These are phyloP conservation scores for Rhizophagus clarus DNA, from an alignment of 192 early-diverging fungal genomes.

Conservation along the genomic window DNA sequence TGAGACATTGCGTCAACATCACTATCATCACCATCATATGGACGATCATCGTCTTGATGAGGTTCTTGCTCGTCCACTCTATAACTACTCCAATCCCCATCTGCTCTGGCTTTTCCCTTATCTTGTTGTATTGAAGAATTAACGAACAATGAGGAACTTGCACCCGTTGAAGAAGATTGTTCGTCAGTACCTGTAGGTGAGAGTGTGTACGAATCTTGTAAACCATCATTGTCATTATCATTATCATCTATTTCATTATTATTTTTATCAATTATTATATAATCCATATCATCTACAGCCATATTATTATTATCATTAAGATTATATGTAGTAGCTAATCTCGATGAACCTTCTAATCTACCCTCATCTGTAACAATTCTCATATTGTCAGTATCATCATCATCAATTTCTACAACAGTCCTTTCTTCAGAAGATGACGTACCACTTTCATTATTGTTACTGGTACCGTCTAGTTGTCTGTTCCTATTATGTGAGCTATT, in stretches of 20 bases:
- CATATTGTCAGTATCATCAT: slow-evolving; percentile 14
- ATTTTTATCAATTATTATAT: slow-evolving; percentile 3
- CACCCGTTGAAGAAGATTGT: slow-evolving; percentile 5
- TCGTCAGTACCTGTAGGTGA: slow-evolving; percentile 13
- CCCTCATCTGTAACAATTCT: background rate
- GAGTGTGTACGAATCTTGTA: background rate
- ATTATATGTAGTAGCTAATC: background rate
- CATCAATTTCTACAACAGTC: slow-evolving; percentile 26
- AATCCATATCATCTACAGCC: slow-evolving; percentile 7
- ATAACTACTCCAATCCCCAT: slow-evolving; percentile 17
- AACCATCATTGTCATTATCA: background rate
- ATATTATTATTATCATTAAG: slow-evolving; percentile 13
- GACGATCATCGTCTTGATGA: slow-evolving; percentile 35
- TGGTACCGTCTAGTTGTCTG: background rate
- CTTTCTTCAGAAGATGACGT: slow-evolving; percentile 25
- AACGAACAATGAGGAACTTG: slow-evolving; percentile 1
- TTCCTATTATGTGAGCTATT: slow-evolving; percentile 10
- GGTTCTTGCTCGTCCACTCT: background rate
- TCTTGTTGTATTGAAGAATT: background rate
- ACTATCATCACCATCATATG: slow-evolving; percentile 45
- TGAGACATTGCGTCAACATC: slow-evolving; percentile 46
- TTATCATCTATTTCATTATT: background rate
- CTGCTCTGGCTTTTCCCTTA: slow-evolving; percentile 26
- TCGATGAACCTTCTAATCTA: background rate
- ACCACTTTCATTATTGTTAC: slow-evolving; percentile 20